These are phyloP conservation scores for Xerophyta viscosa DNA, from an alignment of 106 monocot species.

Conservation along the genomic window DNA sequence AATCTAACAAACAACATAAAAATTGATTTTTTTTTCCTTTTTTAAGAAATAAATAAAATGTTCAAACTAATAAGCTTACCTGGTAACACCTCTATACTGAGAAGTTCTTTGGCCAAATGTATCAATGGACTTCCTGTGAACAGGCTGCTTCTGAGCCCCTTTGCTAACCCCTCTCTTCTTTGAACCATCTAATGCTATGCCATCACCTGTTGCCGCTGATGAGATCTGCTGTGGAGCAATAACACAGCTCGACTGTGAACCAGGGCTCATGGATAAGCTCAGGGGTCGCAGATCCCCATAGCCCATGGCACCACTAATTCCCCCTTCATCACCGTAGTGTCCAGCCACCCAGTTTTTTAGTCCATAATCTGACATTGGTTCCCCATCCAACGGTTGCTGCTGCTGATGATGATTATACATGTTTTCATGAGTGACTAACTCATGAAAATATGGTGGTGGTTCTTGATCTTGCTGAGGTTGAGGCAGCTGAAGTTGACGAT, in stretches of 20 bases:
- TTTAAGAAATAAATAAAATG: not conserved
- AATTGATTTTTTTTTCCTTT: no score
- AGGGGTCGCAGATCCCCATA: constrained; percentile 68
- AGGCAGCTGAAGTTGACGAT: no score
- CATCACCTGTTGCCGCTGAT: constrained; percentile 16
- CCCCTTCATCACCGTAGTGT: constrained; percentile 29
- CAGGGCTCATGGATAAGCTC: constrained; percentile 94
- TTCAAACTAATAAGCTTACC: constrained; percentile 17
- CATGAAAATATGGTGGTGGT: constrained; percentile 44
- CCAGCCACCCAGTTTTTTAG: constrained; percentile 47
- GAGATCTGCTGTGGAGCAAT: constrained; percentile 38
- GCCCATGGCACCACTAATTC: constrained; percentile 39
- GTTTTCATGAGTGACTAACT: constrained; percentile 28
- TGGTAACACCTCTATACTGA: constrained; percentile 90
- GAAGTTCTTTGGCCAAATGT: constrained; percentile 98
- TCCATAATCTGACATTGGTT: constrained; percentile 25
- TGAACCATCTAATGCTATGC: constrained; percentile 27
- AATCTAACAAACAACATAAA: no score
- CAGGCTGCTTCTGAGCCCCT: constrained; percentile 70
- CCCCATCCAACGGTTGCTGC: constrained; percentile 28
- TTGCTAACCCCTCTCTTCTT: constrained; percentile 66
- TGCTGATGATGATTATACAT: no score
- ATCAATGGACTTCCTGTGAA: constrained; percentile 91
- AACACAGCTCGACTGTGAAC: constrained; percentile 68
- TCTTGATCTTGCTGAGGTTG: constrained; percentile 31